phyloP scores from a whole-genome alignment of 805 yeast genomes.

The Pichia cabralensis region DNA sequence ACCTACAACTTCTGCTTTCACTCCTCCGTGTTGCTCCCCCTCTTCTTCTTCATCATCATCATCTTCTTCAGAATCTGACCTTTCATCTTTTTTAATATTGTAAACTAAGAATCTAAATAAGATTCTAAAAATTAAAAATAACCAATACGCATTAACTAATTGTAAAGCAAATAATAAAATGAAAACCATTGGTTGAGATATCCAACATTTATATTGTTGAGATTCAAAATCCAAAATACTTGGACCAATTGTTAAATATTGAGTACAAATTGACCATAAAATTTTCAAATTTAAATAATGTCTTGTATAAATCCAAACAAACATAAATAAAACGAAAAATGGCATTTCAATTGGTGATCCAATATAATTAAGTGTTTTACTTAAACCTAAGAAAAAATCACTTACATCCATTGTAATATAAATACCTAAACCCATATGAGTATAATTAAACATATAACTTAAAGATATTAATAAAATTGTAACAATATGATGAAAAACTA shows the following conservation, averaged over 20 bases:
- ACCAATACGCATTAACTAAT: constrained; percentile 82
- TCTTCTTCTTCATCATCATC: constrained; percentile 28
- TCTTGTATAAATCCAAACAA: constrained; percentile 79
- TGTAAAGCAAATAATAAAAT: constrained; percentile 70
- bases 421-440: constrained; percentile 88
- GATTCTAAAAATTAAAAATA: constrained; percentile 70
- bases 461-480: constrained; percentile 80
- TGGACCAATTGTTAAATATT: constrained; percentile 78
- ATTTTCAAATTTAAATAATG: constrained; percentile 77
- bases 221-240: constrained; percentile 74
- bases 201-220: constrained; percentile 94
- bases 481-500: constrained; percentile 86
- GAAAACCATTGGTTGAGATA: constrained; percentile 86
- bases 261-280: constrained; percentile 77
- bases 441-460: constrained; percentile 89
- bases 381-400: constrained; percentile 75
- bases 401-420: constrained; percentile 95
- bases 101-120: constrained; percentile 51
- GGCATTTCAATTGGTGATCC: constrained; percentile 56
- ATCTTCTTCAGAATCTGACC: constrained; percentile 79
- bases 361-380: constrained; percentile 82
- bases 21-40: no score
- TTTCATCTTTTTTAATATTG: constrained; percentile 64
- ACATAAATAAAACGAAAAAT: constrained; percentile 57
- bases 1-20: no score